A percentile compares a stretch with the other conserved stretches of the same genome.
Evolutionary conservation across 257 asterid genomes (phyloP).

Genomic region (Solanum virginianum): DNA sequence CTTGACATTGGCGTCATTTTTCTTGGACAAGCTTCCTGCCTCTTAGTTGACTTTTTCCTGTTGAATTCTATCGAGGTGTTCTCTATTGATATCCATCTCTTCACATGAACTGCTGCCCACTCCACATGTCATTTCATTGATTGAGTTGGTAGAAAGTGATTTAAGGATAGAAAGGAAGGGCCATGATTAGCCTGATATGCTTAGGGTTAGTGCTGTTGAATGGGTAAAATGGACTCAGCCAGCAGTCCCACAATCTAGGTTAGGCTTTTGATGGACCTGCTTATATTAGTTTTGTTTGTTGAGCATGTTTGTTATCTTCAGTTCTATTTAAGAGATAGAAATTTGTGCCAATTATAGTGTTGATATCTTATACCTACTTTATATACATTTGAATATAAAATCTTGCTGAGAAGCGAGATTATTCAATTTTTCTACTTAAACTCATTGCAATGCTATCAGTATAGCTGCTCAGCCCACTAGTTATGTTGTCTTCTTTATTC

Average conservation of each 20-base stretch:
- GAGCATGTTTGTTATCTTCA: not conserved
- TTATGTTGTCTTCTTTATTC: not conserved
- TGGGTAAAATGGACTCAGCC: not conserved
- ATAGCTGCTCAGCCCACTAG: not conserved
- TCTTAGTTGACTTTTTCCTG: not conserved
- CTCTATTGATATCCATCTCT: not conserved
- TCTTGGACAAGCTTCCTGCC: not conserved
- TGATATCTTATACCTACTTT: not conserved
- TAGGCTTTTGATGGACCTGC: not conserved
- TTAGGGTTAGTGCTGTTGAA: not conserved
- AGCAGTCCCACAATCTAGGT: not conserved
- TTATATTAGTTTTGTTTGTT: not conserved
- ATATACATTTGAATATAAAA: not conserved
- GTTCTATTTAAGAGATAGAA: not conserved
- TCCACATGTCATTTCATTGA: not conserved
- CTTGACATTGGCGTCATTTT: not conserved
- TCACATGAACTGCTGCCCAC: not conserved
- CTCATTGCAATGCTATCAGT: not conserved
- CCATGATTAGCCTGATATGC: not conserved
- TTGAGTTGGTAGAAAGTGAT: not conserved
- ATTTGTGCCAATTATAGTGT: not conserved
- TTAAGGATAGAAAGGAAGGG: not conserved
- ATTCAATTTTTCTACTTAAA: not conserved
- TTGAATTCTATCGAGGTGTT: not conserved
- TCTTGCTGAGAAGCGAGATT: not conserved